Evolutionary conservation across 2,329 filamentous ascomycete species (phyloP), one percentile per base, ranked within the genome.

Genomic region (Paraphoma chrysanthemicola): DNA sequence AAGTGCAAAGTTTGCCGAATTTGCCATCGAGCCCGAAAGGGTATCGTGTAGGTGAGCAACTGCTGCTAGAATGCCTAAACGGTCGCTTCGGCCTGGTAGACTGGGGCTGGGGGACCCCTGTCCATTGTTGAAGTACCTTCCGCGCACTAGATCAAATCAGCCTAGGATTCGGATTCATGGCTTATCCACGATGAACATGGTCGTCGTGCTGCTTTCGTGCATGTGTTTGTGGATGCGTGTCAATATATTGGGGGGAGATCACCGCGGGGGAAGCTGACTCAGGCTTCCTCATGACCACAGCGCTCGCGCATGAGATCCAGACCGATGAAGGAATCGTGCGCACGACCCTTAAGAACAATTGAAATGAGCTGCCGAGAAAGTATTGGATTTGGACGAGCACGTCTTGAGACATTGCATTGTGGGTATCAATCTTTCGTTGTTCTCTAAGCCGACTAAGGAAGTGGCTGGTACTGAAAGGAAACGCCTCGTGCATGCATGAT

Each of bases 401-500:
- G 30, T 44, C 17, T 48, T 41, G 43, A 18, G 46, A 33, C 48
- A 28, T 48, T 38, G 38, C 38, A 51, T 53, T 53, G 46, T 31
- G 31, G 54, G 51, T 60, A 62, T 57, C 49, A 52, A 57, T 55
- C 29, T 44, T 57, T 54, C 53, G 53, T 58, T 33, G 50, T 46
- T 51, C 50, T 50, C 51, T 60, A 53, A 52, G 39, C 49, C 49
- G 50, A 31, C 49, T 23, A 60, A 44, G 49, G 47, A 50, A 48
- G 43, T 54, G 50, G 50, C 41, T 42, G 44, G 29, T 49, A 46
- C 46, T 52, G 46, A 55, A 57, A 38, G 49, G 46, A 61, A 66
- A 68, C 65, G 63, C 65, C 68, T 59, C 57, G 47, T 64, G 62
- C 60, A 70, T 70, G 66, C 65, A 63, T 64, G 41, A 41, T 57